Percentiles rank a stretch among this genome's conserved stretches.
Conservation (phyloP, 345 rosid genomes). For the Ceriops zippeliana region DNA sequence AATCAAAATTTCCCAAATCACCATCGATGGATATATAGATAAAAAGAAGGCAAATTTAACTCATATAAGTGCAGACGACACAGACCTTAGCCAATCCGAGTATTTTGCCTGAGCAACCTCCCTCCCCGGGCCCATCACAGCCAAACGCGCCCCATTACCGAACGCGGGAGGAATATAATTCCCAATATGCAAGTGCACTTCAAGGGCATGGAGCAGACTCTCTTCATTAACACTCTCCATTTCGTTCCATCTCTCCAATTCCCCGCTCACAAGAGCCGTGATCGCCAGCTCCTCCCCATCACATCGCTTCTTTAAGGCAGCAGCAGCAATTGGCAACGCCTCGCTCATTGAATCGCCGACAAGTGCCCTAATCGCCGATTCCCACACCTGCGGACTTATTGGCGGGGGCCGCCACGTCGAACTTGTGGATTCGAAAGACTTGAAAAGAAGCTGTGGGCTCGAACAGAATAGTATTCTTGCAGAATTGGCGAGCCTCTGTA, state of each 20-base stretch:
- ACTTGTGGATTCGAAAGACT: conserved; percentile 1
- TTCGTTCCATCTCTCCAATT: conserved; percentile 37
- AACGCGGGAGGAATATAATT: conserved; percentile 49
- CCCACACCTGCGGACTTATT: conserved; percentile 29
- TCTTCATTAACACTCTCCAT: conserved; percentile 10
- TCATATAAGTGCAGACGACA: conserved; percentile 2
- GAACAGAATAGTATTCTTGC: conserved; percentile 45
- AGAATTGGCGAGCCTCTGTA: conserved; percentile 55
- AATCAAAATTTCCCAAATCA: conserved; percentile 11
- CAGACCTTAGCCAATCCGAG: conserved; percentile 86
- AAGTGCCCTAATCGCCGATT: conserved; percentile 34
- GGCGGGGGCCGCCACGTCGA: not conserved
- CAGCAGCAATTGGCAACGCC: conserved; percentile 32
- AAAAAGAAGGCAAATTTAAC: not conserved
- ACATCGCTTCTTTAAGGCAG: conserved; percentile 30
- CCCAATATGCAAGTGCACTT: conserved; percentile 63
- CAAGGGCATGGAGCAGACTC: conserved; percentile 31
- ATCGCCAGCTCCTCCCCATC: conserved; percentile 62
- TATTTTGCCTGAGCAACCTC: conserved; percentile 68
- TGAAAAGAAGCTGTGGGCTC: conserved; percentile 45
- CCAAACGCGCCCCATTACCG: conserved; percentile 60
- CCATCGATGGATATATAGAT: not conserved
- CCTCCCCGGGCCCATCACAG: conserved; percentile 76
- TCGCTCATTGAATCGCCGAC: conserved; percentile 45
- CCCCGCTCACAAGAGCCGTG: conserved; percentile 65